Evolutionary conservation across 768 basidiomycete genomes (phyloP).

Genomic region (Tylopilus sp.): DNA sequence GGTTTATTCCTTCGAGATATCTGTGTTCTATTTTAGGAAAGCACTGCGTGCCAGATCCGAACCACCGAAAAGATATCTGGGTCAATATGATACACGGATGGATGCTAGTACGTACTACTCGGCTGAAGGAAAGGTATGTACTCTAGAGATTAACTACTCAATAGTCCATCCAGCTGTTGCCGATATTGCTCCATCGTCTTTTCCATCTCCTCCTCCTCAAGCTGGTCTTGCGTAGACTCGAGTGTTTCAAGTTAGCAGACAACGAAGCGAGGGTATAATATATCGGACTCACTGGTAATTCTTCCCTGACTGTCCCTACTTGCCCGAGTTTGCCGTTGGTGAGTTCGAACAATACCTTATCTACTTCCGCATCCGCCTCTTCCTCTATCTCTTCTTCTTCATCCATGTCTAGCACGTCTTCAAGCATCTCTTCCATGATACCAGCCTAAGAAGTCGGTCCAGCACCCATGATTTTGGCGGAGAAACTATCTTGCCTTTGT

Average conservation of each 20-base stretch:
- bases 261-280: neutral
- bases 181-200: conserved; percentile 88
- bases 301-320: conserved; percentile 67
- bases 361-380: conserved; percentile 96
- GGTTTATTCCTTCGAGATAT: conserved; percentile 1
- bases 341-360: conserved; percentile 92
- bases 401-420: conserved; percentile 86
- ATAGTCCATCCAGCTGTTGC: conserved; percentile 81
- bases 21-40: conserved; percentile 8
- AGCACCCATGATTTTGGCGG: neutral
- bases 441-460: conserved; percentile 63
- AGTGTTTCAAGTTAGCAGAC: conserved; percentile 6
- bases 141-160: conserved; percentile 44
- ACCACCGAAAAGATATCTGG: neutral
- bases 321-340: conserved; percentile 95
- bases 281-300: conserved; percentile 63
- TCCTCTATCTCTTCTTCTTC: conserved; percentile 95
- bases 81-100: conserved; percentile 8
- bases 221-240: conserved; percentile 56
- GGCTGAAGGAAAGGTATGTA: conserved; percentile 14
- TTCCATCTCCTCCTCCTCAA: conserved; percentile 81
- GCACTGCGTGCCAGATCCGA: neutral
- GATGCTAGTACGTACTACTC: neutral
- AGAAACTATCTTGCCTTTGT: conserved; percentile 68
- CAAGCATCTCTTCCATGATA: conserved; percentile 97